Evolutionary conservation across 495 filamentous ascomycete genomes (phyloP).

Genomic region (Podospora appendiculata): DNA sequence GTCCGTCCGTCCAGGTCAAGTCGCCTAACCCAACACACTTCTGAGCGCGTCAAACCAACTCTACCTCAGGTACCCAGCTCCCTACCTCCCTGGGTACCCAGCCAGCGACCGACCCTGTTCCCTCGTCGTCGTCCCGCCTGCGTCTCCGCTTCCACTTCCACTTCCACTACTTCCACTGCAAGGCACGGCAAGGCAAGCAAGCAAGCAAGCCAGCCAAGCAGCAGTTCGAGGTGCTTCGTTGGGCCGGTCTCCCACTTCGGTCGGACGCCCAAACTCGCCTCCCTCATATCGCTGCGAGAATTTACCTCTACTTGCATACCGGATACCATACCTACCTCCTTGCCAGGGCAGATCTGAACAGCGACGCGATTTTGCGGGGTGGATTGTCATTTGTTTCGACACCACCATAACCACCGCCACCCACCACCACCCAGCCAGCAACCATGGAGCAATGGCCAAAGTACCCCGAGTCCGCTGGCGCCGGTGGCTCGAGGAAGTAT

Average conservation of each 20-base stretch:
- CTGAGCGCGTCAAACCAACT: background rate
- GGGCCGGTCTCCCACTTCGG: no score
- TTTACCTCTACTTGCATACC: no score
- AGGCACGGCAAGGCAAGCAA: no score
- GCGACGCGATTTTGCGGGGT: no score
- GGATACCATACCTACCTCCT: no score
- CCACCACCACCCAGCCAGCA: constrained; percentile 5
- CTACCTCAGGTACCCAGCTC: background rate
- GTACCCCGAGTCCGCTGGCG: constrained; percentile 36
- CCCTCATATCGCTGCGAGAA: no score
- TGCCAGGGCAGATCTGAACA: no score
- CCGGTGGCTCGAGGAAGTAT: constrained; percentile 40
- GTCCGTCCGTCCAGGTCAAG: no score
- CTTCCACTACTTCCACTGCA: no score
- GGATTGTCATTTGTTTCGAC: constrained; percentile 2
- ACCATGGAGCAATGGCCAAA: constrained; percentile 53
- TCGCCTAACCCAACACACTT: background rate
- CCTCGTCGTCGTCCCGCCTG: constrained; percentile 7
- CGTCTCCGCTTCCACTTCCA: background rate
- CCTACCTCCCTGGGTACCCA: background rate
- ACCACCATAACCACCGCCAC: background rate
- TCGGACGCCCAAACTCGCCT: constrained; percentile 7
- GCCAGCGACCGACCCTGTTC: background rate
- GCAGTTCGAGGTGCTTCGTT: no score
- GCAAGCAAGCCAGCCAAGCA: no score